phyloP scores from a whole-genome alignment of 441 rosid genomes.

The Corymbia citriodora region DNA sequence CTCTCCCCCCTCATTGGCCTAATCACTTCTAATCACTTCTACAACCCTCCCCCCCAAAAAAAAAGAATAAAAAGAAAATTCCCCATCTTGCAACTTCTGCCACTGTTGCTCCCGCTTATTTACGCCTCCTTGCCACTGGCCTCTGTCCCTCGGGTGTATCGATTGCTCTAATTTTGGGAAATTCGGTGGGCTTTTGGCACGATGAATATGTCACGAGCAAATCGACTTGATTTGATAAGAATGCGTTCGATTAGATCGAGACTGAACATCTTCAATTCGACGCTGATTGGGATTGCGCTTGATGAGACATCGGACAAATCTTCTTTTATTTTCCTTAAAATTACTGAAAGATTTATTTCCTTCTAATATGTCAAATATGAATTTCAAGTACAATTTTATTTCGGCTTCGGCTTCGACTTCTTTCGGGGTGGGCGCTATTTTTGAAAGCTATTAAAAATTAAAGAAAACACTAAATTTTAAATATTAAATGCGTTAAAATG shows the following conservation, averaged over 20 bases:
- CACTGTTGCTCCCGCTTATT: background rate
- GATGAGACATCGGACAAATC: fast-evolving
- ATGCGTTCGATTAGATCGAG: background rate
- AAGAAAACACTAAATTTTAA: background rate
- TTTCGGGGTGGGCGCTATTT: background rate
- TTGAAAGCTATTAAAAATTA: background rate
- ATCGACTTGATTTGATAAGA: background rate
- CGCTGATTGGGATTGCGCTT: background rate
- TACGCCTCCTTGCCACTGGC: background rate
- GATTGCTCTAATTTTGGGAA: background rate
- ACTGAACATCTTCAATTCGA: background rate
- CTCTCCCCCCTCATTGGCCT: slow-evolving; percentile 21
- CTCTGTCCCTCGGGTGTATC: background rate
- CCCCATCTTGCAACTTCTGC: background rate
- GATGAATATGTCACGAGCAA: background rate
- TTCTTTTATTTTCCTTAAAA: background rate
- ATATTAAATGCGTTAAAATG: background rate
- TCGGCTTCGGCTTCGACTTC: background rate
- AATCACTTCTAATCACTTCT: slow-evolving; percentile 34
- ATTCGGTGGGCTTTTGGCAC: background rate
- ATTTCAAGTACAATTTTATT: background rate
- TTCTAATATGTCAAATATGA: no score
- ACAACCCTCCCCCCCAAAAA: fast-evolving
- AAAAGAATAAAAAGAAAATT: background rate
- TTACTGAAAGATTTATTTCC: background rate